phyloP scores from a whole-genome alignment of 108 stramenopile species.

The Cyclotella choctawhatcheeana region DNA sequence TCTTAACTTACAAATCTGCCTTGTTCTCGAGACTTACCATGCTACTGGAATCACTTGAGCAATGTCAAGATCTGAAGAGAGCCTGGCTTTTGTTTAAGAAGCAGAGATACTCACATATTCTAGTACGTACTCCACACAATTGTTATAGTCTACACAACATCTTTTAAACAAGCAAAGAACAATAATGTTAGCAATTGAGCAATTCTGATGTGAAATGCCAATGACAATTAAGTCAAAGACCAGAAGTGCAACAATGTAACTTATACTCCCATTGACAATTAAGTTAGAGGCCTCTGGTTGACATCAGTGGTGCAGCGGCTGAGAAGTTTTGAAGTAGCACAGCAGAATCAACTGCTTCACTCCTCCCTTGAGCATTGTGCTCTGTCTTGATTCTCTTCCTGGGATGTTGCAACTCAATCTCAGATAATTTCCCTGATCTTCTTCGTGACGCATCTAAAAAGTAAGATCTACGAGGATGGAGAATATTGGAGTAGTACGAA shows the following conservation, averaged over 20 bases:
- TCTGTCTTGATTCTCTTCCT: conserved; percentile 1
- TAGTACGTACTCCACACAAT: not conserved
- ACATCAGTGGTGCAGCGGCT: conserved; percentile 35
- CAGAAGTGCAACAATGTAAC: conserved; percentile 18
- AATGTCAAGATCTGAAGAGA: too few relatives aligned
- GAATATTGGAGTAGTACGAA: conserved; percentile 29
- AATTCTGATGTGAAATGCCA: conserved; percentile 32
- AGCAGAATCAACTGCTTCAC: not conserved
- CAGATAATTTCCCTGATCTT: conserved; percentile 7
- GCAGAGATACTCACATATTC: not conserved
- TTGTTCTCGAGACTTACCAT: too few relatives aligned
- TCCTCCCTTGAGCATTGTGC: not conserved
- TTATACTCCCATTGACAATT: not conserved
- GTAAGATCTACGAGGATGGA: conserved; percentile 37
- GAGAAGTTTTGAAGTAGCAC: conserved; percentile 34
- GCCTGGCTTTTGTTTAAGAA: not conserved
- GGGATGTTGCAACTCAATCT: not conserved
- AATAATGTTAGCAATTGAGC: conserved; percentile 29
- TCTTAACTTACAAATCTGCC: too few relatives aligned
- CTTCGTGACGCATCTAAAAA: conserved; percentile 27
- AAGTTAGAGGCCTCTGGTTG: conserved; percentile 22
- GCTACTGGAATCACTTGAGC: too few relatives aligned
- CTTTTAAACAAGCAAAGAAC: conserved; percentile 10
- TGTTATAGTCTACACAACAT: too few relatives aligned
- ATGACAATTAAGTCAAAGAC: conserved; percentile 17